Conservation (phyloP, 495 filamentous ascomycete species). For the Barbatosphaeria neglecta region DNA sequence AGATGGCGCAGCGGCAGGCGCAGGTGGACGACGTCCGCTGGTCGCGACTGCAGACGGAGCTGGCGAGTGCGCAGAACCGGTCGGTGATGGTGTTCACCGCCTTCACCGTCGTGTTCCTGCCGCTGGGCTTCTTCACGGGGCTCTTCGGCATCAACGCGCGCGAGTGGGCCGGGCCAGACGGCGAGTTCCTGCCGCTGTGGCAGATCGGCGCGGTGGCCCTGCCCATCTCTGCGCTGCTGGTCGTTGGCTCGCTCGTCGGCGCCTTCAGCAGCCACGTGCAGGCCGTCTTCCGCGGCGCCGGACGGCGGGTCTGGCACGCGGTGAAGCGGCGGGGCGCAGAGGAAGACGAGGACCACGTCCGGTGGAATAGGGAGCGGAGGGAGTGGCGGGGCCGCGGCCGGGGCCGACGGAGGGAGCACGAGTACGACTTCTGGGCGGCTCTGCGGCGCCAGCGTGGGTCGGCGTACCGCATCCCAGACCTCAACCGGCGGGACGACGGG, state of each 20-base stretch:
- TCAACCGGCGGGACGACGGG: constrained; percentile 18
- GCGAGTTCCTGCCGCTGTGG: constrained; percentile 20
- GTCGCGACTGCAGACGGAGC: constrained; percentile 50
- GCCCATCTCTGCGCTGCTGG: constrained; percentile 24
- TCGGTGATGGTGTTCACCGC: constrained; percentile 61
- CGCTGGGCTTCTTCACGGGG: constrained; percentile 55
- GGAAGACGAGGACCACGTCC: constrained; percentile 8
- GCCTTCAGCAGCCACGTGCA: constrained; percentile 32
- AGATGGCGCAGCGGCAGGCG: constrained; percentile 58
- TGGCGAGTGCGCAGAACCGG: constrained; percentile 49
- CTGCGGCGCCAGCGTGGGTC: constrained; percentile 18
- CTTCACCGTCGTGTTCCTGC: constrained; percentile 57
- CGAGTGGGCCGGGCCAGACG: constrained; percentile 43
- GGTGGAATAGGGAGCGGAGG: constrained; percentile 17
- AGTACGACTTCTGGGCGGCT: constrained; percentile 33
- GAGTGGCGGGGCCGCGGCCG: too few species aligned
- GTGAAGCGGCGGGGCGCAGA: constrained; percentile 13
- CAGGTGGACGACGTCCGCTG: constrained; percentile 57
- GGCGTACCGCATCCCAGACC: constrained; percentile 29
- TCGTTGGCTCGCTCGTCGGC: constrained; percentile 24
- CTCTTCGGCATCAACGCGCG: constrained; percentile 54
- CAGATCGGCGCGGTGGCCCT: constrained; percentile 30
- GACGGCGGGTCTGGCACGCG: constrained; percentile 3
- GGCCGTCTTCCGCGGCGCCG: constrained; percentile 4
- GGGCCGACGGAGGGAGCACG: background rate